Evolutionary conservation across 257 asterid species (phyloP), one percentile per base, ranked within the genome.

Genomic region (Nicotiana undulata): DNA sequence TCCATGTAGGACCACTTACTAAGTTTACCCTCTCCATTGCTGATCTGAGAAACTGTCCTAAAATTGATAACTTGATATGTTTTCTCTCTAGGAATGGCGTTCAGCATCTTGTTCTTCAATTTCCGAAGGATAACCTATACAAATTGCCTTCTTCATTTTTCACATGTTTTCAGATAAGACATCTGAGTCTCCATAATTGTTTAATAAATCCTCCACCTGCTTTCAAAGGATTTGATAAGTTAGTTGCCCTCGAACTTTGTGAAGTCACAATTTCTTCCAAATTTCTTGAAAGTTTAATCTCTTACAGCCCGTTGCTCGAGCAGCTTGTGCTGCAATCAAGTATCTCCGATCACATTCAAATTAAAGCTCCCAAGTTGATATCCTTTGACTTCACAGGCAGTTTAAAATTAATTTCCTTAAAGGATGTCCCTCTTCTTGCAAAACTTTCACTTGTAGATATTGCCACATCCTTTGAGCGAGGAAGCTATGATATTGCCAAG

Each of bases 141-240:
- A 55, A 55, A 31, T 20, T 81, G 80, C 82, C 84, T n/a, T 76
- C 86, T 18, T 52, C 86, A 56, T 16, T 80, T 11, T 84, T 63
- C 79, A 20, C 68, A 5, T 75, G 55, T 55, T 6, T 1, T 10
- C 52, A 58, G 3, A 22, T 84, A 26, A 58, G 75, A 32, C 12
- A 20, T 64, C 22, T 84, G 40, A 64, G 52, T 18, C 84, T 80
- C 8, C 24, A 20, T 9, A 26, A 17, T 13, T 80, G 84, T 65
- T 28, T 12, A 7, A 74, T 84, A 10, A 49, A 15, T 5, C 79
- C 74, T 16, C 29, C 82, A 37, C n/a, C 67, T 4, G 4, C 18
- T n/a, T 84, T 84, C 63, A 80, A 31, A 37, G 84, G 84, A 59
- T 80, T 75, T 65, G n/a, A 24, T n/a, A 44, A 44, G 22, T 70